Conservation (phyloP, 2,329 filamentous ascomycete species). For the Aspergillus japonicus region DNA sequence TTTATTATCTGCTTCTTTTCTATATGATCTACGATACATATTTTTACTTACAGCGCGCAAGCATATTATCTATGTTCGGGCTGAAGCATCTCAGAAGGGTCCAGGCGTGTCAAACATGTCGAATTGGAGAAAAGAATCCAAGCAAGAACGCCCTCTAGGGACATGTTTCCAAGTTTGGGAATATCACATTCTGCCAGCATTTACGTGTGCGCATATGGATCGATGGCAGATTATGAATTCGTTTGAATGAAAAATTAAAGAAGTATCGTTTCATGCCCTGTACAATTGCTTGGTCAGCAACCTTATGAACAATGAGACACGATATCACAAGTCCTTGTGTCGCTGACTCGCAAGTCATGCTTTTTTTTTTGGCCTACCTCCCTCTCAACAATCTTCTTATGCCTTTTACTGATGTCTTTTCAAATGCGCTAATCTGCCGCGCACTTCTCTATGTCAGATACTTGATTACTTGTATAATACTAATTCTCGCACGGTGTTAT, state of each 20-base stretch:
- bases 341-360: conserved; percentile 2
- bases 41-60: not conserved
- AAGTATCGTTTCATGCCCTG: not conserved
- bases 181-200: conserved; percentile 5
- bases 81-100: conserved; percentile 12
- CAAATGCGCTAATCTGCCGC: conserved; percentile 4
- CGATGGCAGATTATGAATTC: not conserved
- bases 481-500: conserved; percentile 1
- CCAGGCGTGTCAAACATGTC: not conserved
- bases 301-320: conserved; percentile 15
- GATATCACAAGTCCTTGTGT: conserved; percentile 3
- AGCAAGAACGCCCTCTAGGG: too few relatives aligned
- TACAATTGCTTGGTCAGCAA: conserved; percentile 3
- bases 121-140: too few relatives aligned
- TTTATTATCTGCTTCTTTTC: not conserved
- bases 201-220: conserved; percentile 6
- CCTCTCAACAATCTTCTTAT: not conserved
- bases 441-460: conserved; percentile 15
- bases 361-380: not conserved
- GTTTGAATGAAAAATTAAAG: not conserved
- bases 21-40: not conserved
- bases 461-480: conserved; percentile 13
- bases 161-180: not conserved
- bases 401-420: not conserved
- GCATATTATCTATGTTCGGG: conserved; percentile 1